These are phyloP conservation scores for Trichoderma sp. DNA, from an alignment of 2,329 filamentous ascomycete species.

Conservation along the genomic window DNA sequence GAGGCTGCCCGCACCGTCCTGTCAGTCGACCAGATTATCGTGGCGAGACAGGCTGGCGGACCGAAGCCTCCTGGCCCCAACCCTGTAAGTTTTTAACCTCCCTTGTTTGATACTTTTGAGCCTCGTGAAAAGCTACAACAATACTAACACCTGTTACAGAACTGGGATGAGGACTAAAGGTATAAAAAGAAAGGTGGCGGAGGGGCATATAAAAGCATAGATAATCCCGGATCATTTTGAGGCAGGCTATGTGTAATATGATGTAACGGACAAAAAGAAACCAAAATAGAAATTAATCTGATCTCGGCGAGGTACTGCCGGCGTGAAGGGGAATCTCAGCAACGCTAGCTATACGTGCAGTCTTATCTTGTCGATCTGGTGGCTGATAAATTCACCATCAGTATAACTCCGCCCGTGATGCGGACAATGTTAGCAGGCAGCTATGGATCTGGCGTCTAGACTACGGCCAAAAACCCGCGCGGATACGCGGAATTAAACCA, in stretches of 20 bases:
- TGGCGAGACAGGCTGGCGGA: constrained; percentile 93
- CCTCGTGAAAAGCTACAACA: neutral
- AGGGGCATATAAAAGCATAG: constrained; percentile 31
- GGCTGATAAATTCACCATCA: neutral
- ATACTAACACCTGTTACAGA: constrained; percentile 44
- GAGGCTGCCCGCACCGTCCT: constrained; percentile 92
- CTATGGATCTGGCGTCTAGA: neutral
- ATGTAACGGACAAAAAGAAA: constrained; percentile 16
- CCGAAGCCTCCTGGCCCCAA: constrained; percentile 96
- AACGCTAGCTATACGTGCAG: neutral
- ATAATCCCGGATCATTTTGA: constrained; percentile 27
- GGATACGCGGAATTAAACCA: constrained; percentile 8
- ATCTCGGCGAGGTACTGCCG: neutral
- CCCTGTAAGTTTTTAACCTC: constrained; percentile 52
- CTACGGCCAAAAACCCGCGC: neutral
- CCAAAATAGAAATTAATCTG: constrained; percentile 25
- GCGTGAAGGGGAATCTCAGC: neutral
- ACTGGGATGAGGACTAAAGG: constrained; percentile 64
- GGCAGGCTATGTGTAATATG: constrained; percentile 23
- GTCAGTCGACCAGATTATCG: constrained; percentile 98
- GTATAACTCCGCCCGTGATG: neutral
- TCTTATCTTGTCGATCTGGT: neutral
- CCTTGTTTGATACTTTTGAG: neutral
- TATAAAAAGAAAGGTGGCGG: neutral
- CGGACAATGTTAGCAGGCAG: neutral